Base-by-base conservation (phyloP, 1,284 basidiomycete species). In the Fomitopsis palustris region DNA sequence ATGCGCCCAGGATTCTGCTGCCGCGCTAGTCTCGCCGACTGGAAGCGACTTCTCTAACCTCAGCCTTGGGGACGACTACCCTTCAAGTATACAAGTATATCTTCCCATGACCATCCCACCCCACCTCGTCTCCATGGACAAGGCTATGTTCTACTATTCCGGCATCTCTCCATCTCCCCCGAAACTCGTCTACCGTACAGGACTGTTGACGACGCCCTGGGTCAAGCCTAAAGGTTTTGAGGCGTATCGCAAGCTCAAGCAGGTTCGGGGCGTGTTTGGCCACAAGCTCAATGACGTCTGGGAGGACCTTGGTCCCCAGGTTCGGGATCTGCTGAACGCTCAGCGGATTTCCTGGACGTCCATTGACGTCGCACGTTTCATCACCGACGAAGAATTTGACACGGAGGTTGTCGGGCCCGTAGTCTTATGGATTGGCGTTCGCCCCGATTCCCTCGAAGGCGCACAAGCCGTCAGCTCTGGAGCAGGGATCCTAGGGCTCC, bases 401-500 rank as follows among this genome's bases (percentile, higher is more conserved):
- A 54, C 37, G 52, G 12, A 25, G 51, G 35, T 29, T 21, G 19
- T 27, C 54, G 52, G 55, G 6, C 68, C 70, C 31, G 61, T 65
- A 54, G 33, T 69, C 53, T 49, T 73, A 25, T 71, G 65, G 67
- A 61, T 75, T 5, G 74, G 74, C 8, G 71, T 75, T 8, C 42
- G 16, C 16, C 71, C 67, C 54, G 61, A 27, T 21, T 62, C 72
- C 47, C 68, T 75, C 64, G 60, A 69, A 10, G 56, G 38, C 37
- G 53, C n/a, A 33, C 19, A 39, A 12, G 63, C 61, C 45, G 21
- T 56, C 58, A 43, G 23, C 55, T 49, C 61, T 9, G 41, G 53
- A 17, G 6, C 23, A 8, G 54, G 37, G 19, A 57, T 62, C 54
- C 63, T 63, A 3, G 45, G 5, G 12, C 53, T 67, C 31, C 59